phyloP scores from a whole-genome alignment of 805 yeast species.

The Wickerhamiella parazyma region DNA sequence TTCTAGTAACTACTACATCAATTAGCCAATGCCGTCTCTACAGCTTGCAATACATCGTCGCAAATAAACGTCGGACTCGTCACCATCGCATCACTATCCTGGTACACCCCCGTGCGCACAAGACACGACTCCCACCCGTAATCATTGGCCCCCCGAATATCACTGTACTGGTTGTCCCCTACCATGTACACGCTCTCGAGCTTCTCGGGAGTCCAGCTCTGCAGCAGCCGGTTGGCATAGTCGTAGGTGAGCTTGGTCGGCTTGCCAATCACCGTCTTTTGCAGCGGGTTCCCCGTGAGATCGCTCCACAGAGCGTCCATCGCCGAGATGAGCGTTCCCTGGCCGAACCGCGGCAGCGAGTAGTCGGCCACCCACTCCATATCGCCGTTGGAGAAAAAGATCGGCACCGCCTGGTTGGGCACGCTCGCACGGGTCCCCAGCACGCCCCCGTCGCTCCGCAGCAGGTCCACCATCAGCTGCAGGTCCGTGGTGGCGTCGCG shows the following conservation, averaged over 20 bases:
- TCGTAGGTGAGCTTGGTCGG: constrained; percentile 80
- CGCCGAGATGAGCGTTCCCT: constrained; percentile 87
- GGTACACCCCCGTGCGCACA: constrained; percentile 78
- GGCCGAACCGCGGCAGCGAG: constrained; percentile 70
- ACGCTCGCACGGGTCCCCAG: constrained; percentile 72
- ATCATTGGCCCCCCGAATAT: constrained; percentile 75
- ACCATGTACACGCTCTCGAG: constrained; percentile 71
- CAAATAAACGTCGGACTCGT: constrained; percentile 38
- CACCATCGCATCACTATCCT: constrained; percentile 32
- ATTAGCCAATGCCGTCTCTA: constrained; percentile 20
- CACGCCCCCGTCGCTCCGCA: constrained; percentile 60
- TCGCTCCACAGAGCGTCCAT: constrained; percentile 74
- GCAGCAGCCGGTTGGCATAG: constrained; percentile 66
- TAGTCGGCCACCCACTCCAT: constrained; percentile 90
- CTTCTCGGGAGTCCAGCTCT: constrained; percentile 38
- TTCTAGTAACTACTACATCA: too few relatives aligned
- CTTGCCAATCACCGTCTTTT: constrained; percentile 76
- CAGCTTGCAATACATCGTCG: constrained; percentile 41
- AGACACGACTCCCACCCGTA: constrained; percentile 83
- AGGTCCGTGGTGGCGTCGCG: constrained; percentile 76
- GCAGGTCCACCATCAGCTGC: constrained; percentile 71
- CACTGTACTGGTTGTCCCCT: constrained; percentile 93
- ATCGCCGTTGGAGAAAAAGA: constrained; percentile 84
- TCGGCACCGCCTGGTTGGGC: constrained; percentile 24
- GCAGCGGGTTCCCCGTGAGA: constrained; percentile 67